These are phyloP conservation scores for Musa itinerans DNA, from an alignment of 176 grass and related monocot species.

Conservation along the genomic window DNA sequence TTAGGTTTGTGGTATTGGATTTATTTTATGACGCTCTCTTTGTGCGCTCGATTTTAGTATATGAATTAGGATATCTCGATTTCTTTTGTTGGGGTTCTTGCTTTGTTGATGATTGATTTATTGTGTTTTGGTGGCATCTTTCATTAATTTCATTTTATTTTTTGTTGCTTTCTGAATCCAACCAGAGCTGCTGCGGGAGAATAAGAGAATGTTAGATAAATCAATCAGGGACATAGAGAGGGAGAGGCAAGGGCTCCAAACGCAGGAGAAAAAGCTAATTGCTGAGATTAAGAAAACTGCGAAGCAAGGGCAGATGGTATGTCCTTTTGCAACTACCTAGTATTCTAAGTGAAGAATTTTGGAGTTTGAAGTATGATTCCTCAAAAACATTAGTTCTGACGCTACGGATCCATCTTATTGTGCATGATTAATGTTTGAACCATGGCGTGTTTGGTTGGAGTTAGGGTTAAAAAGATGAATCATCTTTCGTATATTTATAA, in stretches of 20 bases:
- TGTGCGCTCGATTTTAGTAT: no score
- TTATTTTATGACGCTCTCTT: background rate
- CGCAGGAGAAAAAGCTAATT: conserved; percentile 78
- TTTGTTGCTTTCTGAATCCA: conserved; percentile 9
- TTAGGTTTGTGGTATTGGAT: background rate
- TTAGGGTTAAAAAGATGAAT: no score
- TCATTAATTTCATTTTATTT: background rate
- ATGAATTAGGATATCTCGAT: no score
- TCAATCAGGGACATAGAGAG: conserved; percentile 79
- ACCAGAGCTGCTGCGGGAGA: conserved; percentile 79
- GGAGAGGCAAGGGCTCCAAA: conserved; percentile 65
- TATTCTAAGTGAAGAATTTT: background rate
- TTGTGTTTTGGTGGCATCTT: no score
- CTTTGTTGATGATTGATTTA: no score
- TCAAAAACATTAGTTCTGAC: no score
- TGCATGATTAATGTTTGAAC: no score
- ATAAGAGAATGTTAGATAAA: conserved; percentile 68
- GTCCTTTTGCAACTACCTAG: background rate
- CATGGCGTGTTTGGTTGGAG: no score
- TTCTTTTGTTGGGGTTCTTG: no score
- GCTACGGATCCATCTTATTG: no score
- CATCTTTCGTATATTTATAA: no score
- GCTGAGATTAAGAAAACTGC: conserved; percentile 14
- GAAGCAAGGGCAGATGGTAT: conserved; percentile 35
- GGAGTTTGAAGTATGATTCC: no score